Conservation (phyloP, 164 flowering plant species). For the Vitis amurensis region DNA sequence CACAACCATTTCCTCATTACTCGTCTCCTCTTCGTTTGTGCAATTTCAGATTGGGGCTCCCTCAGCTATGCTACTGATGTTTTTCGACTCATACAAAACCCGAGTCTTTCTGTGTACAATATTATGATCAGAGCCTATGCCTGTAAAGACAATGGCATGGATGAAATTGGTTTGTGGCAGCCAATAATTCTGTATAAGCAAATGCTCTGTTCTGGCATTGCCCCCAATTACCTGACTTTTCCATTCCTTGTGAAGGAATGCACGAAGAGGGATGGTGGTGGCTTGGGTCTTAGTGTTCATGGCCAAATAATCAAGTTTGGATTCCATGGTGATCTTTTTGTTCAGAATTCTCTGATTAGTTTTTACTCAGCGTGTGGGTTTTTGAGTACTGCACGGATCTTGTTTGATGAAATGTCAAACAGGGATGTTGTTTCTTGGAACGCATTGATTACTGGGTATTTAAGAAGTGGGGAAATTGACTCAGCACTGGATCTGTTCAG, state of each 20-base stretch:
- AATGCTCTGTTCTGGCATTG: conserved; percentile 43
- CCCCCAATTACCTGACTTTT: conserved; percentile 59
- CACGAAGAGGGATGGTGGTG: conserved; percentile 20
- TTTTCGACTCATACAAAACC: conserved; percentile 33
- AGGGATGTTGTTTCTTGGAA: conserved; percentile 82
- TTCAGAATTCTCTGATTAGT: conserved; percentile 47
- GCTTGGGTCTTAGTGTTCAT: conserved; percentile 44
- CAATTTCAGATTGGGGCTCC: conserved; percentile 36
- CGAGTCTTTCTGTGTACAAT: conserved; percentile 49
- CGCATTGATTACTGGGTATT: conserved; percentile 59
- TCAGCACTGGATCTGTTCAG: conserved; percentile 49
- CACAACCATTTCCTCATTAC: conserved; percentile 45
- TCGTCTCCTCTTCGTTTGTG: conserved; percentile 61
- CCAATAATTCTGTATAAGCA: conserved; percentile 46
- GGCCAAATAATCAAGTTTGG: conserved; percentile 49
- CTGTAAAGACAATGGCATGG: neutral
- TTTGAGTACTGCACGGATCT: conserved; percentile 27
- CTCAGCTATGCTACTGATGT: conserved; percentile 47
- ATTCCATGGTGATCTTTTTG: conserved; percentile 35
- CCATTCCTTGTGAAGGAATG: conserved; percentile 72
- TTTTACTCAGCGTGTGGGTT: conserved; percentile 38
- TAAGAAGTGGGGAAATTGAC: conserved; percentile 61
- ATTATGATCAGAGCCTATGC: conserved; percentile 66
- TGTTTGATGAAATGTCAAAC: conserved; percentile 62
- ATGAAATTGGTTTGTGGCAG: conserved; percentile 5